Evolutionary conservation across 352 stramenopile species (phyloP).

Genomic region (Phytophthora pistaciae): DNA sequence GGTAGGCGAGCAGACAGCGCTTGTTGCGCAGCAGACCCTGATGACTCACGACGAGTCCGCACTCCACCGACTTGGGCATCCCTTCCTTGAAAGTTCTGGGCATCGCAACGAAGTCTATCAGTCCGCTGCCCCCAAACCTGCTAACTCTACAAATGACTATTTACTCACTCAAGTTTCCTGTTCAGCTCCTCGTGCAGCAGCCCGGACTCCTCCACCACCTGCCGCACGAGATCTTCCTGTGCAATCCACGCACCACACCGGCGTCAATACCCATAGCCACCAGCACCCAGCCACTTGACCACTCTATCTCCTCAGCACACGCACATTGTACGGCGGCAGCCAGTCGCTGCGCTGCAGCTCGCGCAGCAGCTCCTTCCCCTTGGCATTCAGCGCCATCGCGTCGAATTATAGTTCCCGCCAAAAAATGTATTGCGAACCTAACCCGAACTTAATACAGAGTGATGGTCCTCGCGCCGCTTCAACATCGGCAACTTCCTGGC

Average conservation of each 20-base stretch:
- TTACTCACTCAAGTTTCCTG: conserved; percentile 69
- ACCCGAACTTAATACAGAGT: conserved; percentile 1
- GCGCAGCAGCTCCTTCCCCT: conserved; percentile 87
- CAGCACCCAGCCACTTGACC: background rate
- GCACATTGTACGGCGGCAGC: conserved; percentile 92
- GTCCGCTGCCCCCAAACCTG: background rate
- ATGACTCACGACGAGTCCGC: conserved; percentile 89
- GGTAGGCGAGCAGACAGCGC: conserved; percentile 88
- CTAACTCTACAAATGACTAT: too few species aligned
- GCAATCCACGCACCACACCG: background rate
- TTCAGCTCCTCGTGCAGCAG: conserved; percentile 76
- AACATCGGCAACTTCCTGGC: conserved; percentile 1
- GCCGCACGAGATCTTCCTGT: conserved; percentile 85
- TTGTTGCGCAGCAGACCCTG: conserved; percentile 93
- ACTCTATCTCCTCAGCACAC: conserved; percentile 23
- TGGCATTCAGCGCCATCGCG: conserved; percentile 75
- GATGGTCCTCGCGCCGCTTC: conserved; percentile 18
- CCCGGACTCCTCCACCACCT: conserved; percentile 81
- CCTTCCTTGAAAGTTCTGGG: conserved; percentile 65
- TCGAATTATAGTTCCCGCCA: conserved; percentile 17
- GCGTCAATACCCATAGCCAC: background rate
- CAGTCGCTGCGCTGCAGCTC: conserved; percentile 93
- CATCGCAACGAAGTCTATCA: background rate
- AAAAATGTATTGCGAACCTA: conserved; percentile 21
- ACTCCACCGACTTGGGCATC: conserved; percentile 70